Base-by-base conservation (phyloP, 805 yeast genomes). In the Saccharomycopsis sp. region DNA sequence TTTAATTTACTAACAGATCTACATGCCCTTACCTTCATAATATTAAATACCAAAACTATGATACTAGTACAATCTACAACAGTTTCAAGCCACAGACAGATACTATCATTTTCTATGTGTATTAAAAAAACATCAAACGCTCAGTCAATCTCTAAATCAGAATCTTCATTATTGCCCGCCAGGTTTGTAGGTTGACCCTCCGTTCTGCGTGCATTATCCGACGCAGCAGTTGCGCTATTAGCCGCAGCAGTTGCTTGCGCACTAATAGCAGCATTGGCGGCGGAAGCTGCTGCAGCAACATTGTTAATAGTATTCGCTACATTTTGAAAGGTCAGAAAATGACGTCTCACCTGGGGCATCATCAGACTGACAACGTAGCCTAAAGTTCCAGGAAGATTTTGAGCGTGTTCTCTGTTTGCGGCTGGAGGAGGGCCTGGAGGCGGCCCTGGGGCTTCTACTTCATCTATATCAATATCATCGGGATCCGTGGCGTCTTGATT, bases 141-240 rank as follows among this genome's bases (percentile, higher is more conserved):
- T 44, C 21, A 44, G 16, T 44, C 48, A n/a, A 44, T 44, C 21
- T 44, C 48, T 44, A 44, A 44, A 44, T 44, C 48, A 44, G 48
- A 44, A 12, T 44, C 48, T 4, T 7, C 21, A 44, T n/a, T n/a
- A n/a, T n/a, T n/a, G n/a, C n/a, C n/a, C n/a, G n/a, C n/a, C n/a
- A n/a, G n/a, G n/a, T n/a, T n/a, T n/a, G n/a, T n/a, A n/a, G n/a
- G n/a, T n/a, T n/a, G n/a, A n/a, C n/a, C n/a, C n/a, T n/a, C n/a
- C n/a, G n/a, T n/a, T n/a, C n/a, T n/a, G n/a, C n/a, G n/a, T 29
- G 37, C 37, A 29, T 5, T 29, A 5, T 29, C 37, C 37, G 37
- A 29, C 12, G 44, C n/a, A 37, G 44, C n/a, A 37, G 44, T 37
- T 12, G 44, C n/a, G 44, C n/a, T 37, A 37, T 37, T 37, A 37